phyloP scores from a whole-genome alignment of 345 rosid genomes.

The Aegle marmelos region DNA sequence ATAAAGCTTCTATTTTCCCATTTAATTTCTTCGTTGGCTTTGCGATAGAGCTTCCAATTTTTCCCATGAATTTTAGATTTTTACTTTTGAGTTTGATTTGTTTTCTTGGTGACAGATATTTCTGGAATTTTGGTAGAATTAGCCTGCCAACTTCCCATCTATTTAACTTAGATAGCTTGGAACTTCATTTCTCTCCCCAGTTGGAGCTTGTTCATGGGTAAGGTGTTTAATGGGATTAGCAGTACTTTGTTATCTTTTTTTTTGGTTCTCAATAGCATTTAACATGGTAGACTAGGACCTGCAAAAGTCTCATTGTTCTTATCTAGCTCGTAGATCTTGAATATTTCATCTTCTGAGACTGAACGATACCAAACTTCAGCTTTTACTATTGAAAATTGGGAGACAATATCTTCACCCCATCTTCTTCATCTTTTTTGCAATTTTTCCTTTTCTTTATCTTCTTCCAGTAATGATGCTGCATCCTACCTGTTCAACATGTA shows the following conservation, averaged over 20 bases:
- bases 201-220: neutral
- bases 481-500: neutral
- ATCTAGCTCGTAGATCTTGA: neutral
- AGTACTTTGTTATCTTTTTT: neutral
- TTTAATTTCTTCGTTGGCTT: neutral
- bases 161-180: neutral
- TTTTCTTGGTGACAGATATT: neutral
- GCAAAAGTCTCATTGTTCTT: neutral
- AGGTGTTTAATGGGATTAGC: neutral
- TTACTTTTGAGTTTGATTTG: neutral
- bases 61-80: neutral
- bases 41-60: neutral
- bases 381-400: neutral
- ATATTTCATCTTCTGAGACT: neutral
- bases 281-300: neutral
- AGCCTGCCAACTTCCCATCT: neutral
- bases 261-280: neutral
- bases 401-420: neutral
- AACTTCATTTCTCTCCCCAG: neutral
- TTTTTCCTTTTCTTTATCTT: neutral
- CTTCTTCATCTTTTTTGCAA: neutral
- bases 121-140: neutral
- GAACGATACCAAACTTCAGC: constrained; percentile 5
- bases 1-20: neutral
- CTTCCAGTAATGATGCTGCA: neutral